Percentiles rank a stretch among this genome's conserved stretches.
Evolutionary conservation across 1,284 basidiomycete genomes (phyloP).

Genomic region (Mycena citricolor): DNA sequence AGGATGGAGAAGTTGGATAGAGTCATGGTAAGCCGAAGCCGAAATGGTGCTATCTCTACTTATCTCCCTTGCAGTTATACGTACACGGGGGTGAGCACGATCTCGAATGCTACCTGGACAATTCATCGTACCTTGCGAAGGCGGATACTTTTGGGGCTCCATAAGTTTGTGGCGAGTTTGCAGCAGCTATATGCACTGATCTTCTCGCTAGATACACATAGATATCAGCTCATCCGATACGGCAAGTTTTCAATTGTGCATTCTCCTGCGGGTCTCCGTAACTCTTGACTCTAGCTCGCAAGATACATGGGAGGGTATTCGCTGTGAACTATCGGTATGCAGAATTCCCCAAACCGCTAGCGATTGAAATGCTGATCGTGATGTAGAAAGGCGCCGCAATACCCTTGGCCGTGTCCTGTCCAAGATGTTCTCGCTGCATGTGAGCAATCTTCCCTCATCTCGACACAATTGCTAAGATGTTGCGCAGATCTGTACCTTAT

Average conservation of each 20-base stretch:
- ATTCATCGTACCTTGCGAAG: conserved; percentile 29
- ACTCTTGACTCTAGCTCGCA: conserved; percentile 49
- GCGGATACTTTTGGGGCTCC: conserved; percentile 67
- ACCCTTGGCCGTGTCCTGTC: conserved; percentile 85
- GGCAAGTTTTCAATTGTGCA: conserved; percentile 34
- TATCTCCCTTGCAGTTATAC: conserved; percentile 51
- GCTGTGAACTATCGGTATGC: conserved; percentile 55
- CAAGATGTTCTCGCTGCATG: conserved; percentile 81
- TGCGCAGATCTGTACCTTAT: conserved; percentile 75
- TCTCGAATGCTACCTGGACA: conserved; percentile 1
- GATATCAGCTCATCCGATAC: conserved; percentile 65
- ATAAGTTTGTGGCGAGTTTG: conserved; percentile 44
- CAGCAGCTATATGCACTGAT: conserved; percentile 19
- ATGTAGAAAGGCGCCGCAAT: conserved; percentile 73
- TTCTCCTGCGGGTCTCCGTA: background rate
- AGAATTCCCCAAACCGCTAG: background rate
- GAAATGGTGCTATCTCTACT: no score
- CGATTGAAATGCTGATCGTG: conserved; percentile 21
- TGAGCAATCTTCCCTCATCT: conserved; percentile 26
- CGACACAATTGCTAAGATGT: background rate
- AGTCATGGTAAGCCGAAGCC: conserved; percentile 47
- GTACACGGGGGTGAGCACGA: conserved; percentile 65
- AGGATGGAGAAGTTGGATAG: conserved; percentile 56
- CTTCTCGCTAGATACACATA: conserved; percentile 58
- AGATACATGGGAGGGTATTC: conserved; percentile 71